Conservation (phyloP, 2,329 filamentous ascomycete species). For the Stachybotrys elegans region DNA sequence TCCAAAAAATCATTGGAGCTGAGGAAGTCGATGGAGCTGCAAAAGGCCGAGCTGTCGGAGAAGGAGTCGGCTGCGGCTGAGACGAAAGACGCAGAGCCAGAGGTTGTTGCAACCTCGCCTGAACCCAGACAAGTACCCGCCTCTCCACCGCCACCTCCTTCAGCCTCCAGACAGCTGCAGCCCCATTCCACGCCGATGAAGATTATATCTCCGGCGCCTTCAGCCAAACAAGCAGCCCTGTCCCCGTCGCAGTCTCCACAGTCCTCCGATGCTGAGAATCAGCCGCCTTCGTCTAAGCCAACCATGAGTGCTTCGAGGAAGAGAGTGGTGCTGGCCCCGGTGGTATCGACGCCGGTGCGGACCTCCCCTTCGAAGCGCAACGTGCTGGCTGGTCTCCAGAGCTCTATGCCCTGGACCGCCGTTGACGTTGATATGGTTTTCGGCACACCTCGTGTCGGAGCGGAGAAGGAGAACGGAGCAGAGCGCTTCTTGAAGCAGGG, state of each 20-base stretch:
- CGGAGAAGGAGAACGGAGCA: constrained; percentile 48
- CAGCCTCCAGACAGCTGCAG: constrained; percentile 13
- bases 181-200: constrained; percentile 39
- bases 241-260: constrained; percentile 66
- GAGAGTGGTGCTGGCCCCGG: constrained; percentile 40
- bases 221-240: constrained; percentile 47
- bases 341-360: constrained; percentile 41
- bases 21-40: constrained; percentile 13
- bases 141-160: constrained; percentile 14
- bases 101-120: constrained; percentile 11
- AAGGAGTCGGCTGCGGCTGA: constrained; percentile 5
- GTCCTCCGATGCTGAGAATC: constrained; percentile 76
- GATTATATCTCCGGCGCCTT: constrained; percentile 37
- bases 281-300: constrained; percentile 63
- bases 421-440: constrained; percentile 74
- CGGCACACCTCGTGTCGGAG: constrained; percentile 33
- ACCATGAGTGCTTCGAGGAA: constrained; percentile 40
- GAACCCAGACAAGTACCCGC: constrained; percentile 6
- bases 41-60: neutral
- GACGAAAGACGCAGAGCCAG: constrained; percentile 7
- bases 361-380: constrained; percentile 61
- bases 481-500: constrained; percentile 48
- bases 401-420: constrained; percentile 62
- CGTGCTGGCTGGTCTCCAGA: constrained; percentile 49
- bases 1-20: constrained; percentile 24